Base-by-base conservation (phyloP, 2,329 filamentous ascomycete genomes). In the Penicillium olsonii region DNA sequence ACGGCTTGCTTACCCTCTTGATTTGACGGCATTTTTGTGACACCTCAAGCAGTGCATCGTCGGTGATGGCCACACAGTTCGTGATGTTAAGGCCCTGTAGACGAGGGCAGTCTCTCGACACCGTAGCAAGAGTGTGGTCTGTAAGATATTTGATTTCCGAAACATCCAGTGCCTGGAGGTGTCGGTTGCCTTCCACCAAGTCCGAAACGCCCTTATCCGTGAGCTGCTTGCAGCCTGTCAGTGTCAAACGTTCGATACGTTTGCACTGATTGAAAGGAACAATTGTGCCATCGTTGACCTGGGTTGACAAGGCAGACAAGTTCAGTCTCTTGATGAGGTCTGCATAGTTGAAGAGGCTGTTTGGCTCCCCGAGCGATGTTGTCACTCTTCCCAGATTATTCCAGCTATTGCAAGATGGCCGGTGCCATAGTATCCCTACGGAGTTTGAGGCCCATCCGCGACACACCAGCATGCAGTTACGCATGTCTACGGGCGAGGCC, bases 31-130 rank as follows among this genome's bases (percentile, higher is more conserved):
- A 97, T 65, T 77, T 90, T 65, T 88, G 79, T 6, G 94, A 92
- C 26, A 99, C 81, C 11, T 80, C 77, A 41, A 91, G 82, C 70
- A 99, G 79, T 44, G 91, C 94, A 44, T 92, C 87, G 64, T 95
- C 92, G 7, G 91, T 91, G 44, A 97, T 85, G 64, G 83, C 87
- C 53, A 81, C 83, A 75, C 94, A 99, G 45, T 84, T 86, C 2
- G 92, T 92, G 55, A 99, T 87, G 65, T 99, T 99, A 42, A 99
- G 76, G 3, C 94, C 94, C 70, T 99, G 94, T 7, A 99, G 79
- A 44, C 89, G 84, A 41, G 82, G 81, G 70, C 94, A 97, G 70
- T 94, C 87, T 49, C 86, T 79, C 1, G 92, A 89, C 51, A 99
- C 84, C 17, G 84, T 81, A 56, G 83, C 75, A 68, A 96, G 84